phyloP scores from a whole-genome alignment of 257 asterid species.

The Sherardia arvensis region DNA sequence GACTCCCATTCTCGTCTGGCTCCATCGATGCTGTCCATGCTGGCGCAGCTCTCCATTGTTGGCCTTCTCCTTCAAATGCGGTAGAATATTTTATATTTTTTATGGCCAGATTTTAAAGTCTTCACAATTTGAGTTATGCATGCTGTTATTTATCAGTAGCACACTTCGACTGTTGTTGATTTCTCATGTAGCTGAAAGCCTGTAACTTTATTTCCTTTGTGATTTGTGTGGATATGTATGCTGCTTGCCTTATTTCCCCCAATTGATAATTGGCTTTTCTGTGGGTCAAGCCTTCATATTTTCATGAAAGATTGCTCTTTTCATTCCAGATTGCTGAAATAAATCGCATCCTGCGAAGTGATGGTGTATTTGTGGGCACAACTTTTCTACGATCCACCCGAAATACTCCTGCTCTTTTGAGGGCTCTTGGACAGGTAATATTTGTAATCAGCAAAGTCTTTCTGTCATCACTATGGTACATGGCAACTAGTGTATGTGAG shows the following conservation, averaged over 20 bases:
- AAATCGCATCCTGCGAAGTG: slow-evolving; percentile 68
- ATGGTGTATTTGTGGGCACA: slow-evolving; percentile 83
- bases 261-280: neutral
- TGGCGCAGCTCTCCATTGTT: slow-evolving; percentile 98
- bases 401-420: slow-evolving; percentile 53
- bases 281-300: neutral
- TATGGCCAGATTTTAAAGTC: neutral
- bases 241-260: neutral
- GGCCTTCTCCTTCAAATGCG: slow-evolving; percentile 99
- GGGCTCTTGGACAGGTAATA: slow-evolving; percentile 63
- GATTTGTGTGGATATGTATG: neutral
- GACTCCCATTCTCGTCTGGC: slow-evolving; percentile 85
- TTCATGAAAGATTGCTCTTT: neutral
- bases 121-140: neutral
- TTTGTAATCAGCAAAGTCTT: neutral
- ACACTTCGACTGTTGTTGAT: neutral
- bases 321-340: slow-evolving; percentile 73
- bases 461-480: neutral
- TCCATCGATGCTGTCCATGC: slow-evolving; percentile 92
- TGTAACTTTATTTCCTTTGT: neutral
- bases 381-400: slow-evolving; percentile 74
- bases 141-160: neutral
- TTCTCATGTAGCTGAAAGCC: neutral
- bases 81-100: slow-evolving; percentile 25
- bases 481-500: neutral